Evolutionary conservation across 2,329 filamentous ascomycete genomes (phyloP), one percentile per base, ranked within the genome.

Genomic region (Lithohypha guttulata): DNA sequence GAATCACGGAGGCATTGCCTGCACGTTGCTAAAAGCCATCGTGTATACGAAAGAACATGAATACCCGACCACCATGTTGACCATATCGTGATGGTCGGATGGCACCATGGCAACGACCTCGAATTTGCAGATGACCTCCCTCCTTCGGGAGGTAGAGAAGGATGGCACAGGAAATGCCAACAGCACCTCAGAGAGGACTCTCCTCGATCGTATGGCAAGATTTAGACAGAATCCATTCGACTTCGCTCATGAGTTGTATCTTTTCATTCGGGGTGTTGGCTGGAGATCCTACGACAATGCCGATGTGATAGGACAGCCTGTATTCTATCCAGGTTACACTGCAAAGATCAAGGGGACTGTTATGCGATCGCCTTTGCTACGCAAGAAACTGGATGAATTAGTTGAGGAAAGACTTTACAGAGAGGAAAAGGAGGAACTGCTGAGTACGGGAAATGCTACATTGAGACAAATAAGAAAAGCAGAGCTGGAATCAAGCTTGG

Each of bases 281-380:
- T 98, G 91, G 91, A 83, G 91, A 45, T 84, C 84, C 44, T 98
- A 98, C 65, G 85, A 96, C 55, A 69, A 81, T 46, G 85, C 96
- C 55, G 69, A 81, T 46, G 73, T 87, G 46, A 80, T 96, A 52
- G 91, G 91, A 15, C 87, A 94, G 58, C 85, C 86, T 7, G 80
- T 95, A 47, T 96, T 89, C 65, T 98, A 95, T 60, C 65, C 79
- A 0, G 91, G 91, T 18, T 98, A 94, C 63, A 81, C 79, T 19
- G 89, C 95, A 48, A 78, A 85, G 43, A 94, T 98, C 75, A 93
- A 83, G 62, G 67, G 68, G 15, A 70, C 73, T 51, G 81, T 96
- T 19, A 65, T 95, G 51, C 77, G 72, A 11, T 84, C 83, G 23
- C 75, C 80, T 0, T 72, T 93, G 48, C 66, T 98, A 20, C 79